A percentile compares a stretch with the other conserved stretches of the same genome.
Conservation (phyloP, 2,329 filamentous ascomycete species). For the Trichoderma pleuroti region DNA sequence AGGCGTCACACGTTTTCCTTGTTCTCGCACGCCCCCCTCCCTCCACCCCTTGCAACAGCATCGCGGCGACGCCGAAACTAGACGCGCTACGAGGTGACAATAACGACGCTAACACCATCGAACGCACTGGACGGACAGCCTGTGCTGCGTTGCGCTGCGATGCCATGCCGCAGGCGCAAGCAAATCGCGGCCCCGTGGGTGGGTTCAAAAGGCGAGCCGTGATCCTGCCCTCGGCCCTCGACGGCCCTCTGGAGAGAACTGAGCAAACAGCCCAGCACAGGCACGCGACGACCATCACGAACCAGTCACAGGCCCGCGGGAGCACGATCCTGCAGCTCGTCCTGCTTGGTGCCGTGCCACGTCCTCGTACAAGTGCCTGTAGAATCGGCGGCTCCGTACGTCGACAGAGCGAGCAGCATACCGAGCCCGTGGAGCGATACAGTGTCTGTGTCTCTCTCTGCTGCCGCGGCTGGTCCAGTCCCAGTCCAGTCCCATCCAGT, state of each 20-base stretch:
- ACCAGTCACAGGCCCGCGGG: neutral
- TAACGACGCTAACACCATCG: slow-evolving; percentile 14
- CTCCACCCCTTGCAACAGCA: slow-evolving; percentile 10
- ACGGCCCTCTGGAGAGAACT: neutral
- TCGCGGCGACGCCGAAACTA: slow-evolving; percentile 18
- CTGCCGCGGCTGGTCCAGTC: neutral
- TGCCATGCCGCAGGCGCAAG: slow-evolving; percentile 1
- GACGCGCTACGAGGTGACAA: slow-evolving; percentile 16
- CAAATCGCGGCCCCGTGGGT: neutral
- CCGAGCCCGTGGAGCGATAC: neutral
- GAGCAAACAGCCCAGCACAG: neutral
- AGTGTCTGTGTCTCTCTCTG: neutral
- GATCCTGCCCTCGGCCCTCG: neutral
- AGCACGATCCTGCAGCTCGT: no score
- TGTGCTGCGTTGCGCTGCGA: slow-evolving; percentile 11
- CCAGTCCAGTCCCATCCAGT: neutral
- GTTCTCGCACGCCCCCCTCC: slow-evolving; percentile 2
- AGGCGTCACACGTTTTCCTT: neutral
- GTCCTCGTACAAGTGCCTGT: neutral
- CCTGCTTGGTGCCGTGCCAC: slow-evolving; percentile 1
- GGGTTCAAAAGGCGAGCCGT: slow-evolving; percentile 16
- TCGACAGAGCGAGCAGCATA: neutral
- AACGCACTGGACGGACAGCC: slow-evolving; percentile 7
- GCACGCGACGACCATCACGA: neutral
- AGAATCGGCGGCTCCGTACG: slow-evolving; percentile 1